Percentiles rank a stretch among this genome's conserved stretches.
These are phyloP conservation scores for Saccharomycopsis sp. DNA, from an alignment of 805 yeast genomes.

Conservation along the genomic window DNA sequence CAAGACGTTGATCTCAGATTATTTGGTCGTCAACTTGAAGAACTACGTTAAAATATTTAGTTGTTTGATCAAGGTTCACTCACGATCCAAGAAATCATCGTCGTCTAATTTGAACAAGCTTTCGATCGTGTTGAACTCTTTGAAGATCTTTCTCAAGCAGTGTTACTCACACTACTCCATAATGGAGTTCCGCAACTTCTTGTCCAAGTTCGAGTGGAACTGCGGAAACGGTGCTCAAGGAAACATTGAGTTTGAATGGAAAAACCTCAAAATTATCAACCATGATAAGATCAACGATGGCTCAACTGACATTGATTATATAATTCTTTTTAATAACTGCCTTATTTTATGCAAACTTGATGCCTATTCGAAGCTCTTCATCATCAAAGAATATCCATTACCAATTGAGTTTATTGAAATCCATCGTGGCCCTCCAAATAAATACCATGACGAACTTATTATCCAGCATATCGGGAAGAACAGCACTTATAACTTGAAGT, in stretches of 20 bases:
- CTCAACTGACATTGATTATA: constrained; percentile 17
- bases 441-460: constrained; percentile 9
- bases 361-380: constrained; percentile 17
- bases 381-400: constrained; percentile 19
- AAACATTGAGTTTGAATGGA: constrained; percentile 19
- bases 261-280: constrained; percentile 14
- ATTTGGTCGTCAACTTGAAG: constrained; percentile 17
- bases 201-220: constrained; percentile 18
- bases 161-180: constrained; percentile 17
- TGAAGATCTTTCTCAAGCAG: constrained; percentile 17
- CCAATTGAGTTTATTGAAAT: constrained; percentile 20
- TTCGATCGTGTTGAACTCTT: constrained; percentile 12
- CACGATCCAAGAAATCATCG: constrained; percentile 8
- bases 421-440: not conserved
- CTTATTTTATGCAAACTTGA: constrained; percentile 19
- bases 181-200: constrained; percentile 17
- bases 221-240: constrained; percentile 10
- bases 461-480: constrained; percentile 15
- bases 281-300: constrained; percentile 18
- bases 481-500: constrained; percentile 11
- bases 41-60: constrained; percentile 14
- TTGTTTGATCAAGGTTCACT: constrained; percentile 10
- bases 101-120: constrained; percentile 17
- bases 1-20: constrained; percentile 16
- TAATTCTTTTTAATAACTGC: constrained; percentile 19